Evolutionary conservation across 2,329 filamentous ascomycete genomes (phyloP).

Genomic region (Calonectria pseudoturangicola): DNA sequence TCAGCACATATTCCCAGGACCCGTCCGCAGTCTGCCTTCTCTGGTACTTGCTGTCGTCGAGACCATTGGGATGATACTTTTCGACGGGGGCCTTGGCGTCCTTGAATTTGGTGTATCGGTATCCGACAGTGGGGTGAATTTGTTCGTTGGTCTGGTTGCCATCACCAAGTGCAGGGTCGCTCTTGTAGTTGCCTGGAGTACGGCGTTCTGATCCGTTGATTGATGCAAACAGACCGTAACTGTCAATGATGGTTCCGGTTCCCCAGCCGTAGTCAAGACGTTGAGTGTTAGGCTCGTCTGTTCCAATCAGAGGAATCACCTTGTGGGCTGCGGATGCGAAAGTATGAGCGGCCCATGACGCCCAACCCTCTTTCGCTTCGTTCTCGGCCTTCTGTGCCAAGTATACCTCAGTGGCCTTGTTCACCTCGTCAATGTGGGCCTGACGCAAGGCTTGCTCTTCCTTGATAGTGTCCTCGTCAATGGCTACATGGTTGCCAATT

Average conservation of each 20-base stretch:
- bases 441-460: conserved; percentile 45
- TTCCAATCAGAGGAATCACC: conserved; percentile 31
- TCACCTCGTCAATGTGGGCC: conserved; percentile 48
- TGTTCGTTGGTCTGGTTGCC: conserved; percentile 46
- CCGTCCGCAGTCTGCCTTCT: conserved; percentile 43
- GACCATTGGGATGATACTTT: conserved; percentile 46
- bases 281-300: conserved; percentile 39
- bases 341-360: conserved; percentile 39
- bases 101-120: conserved; percentile 41
- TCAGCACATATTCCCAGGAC: conserved; percentile 10
- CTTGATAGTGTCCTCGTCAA: conserved; percentile 43
- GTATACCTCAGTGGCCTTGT: conserved; percentile 39
- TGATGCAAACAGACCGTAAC: conserved; percentile 46
- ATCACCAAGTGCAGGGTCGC: conserved; percentile 25
- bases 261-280: conserved; percentile 50
- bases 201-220: conserved; percentile 39
- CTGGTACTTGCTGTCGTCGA: conserved; percentile 37
- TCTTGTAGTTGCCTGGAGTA: conserved; percentile 46
- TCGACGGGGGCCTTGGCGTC: conserved; percentile 36
- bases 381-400: background rate
- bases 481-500: conserved; percentile 42
- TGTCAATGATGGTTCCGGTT: conserved; percentile 52
- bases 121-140: conserved; percentile 50
- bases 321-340: conserved; percentile 28
- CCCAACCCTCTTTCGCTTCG: conserved; percentile 41